Evolutionary conservation across 73 alveolate genomes (phyloP).

Genomic region (Tetrahymena malaccensis): DNA sequence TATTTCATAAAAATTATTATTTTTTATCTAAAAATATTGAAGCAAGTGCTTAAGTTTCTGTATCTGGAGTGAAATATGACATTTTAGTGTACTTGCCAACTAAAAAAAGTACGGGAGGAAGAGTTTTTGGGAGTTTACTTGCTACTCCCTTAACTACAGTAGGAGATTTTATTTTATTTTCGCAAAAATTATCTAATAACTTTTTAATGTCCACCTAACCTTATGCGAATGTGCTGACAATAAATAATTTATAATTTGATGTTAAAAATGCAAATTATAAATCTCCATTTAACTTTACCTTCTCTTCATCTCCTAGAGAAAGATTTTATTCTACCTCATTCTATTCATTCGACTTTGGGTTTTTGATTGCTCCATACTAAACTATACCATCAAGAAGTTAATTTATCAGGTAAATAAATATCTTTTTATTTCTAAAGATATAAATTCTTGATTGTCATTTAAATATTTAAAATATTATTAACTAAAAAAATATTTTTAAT

Average conservation of each 20-base stretch:
- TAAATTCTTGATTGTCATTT: too few relatives aligned
- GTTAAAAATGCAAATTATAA: background rate
- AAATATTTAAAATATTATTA: too few relatives aligned
- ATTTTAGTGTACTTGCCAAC: background rate
- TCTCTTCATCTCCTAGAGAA: background rate
- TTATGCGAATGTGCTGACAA: background rate
- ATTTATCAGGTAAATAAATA: background rate
- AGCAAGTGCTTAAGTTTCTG: background rate
- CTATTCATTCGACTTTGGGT: background rate
- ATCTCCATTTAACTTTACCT: background rate
- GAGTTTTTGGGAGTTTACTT: background rate
- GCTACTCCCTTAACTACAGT: background rate
- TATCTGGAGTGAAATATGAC: background rate
- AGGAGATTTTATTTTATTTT: background rate
- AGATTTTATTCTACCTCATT: background rate
- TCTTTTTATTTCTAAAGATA: too few relatives aligned
- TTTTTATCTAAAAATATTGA: background rate
- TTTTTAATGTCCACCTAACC: background rate
- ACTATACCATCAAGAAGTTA: background rate
- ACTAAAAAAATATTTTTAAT: too few relatives aligned
- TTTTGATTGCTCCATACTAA: background rate
- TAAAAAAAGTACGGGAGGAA: background rate
- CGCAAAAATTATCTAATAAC: background rate
- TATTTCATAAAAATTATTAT: background rate
- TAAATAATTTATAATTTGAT: background rate